Percentiles rank a stretch among this genome's conserved stretches.
Conservation (phyloP, 371 early-diverging fungal species). For the Actinomortierella ambigua region DNA sequence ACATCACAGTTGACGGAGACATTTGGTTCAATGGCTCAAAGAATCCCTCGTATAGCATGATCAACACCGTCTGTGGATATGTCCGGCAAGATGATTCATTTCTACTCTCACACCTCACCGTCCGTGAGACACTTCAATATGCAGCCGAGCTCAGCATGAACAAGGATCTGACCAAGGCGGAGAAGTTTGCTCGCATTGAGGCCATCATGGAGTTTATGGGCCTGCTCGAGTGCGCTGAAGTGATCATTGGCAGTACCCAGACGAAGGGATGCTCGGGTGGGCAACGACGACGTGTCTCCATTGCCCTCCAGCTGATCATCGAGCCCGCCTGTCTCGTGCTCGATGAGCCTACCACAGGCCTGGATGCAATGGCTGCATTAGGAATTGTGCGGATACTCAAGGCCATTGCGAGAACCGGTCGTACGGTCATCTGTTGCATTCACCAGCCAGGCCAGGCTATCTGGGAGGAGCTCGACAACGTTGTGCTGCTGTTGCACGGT, state of each 20-base stretch:
- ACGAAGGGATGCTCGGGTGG: conserved; percentile 48
- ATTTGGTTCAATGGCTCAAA: conserved; percentile 16
- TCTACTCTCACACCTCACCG: conserved; percentile 47
- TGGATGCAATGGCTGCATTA: conserved; percentile 54
- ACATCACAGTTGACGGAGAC: background rate
- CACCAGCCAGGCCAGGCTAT: conserved; percentile 44
- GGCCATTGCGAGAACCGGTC: conserved; percentile 37
- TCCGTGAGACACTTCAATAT: conserved; percentile 47
- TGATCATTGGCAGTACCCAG: conserved; percentile 25
- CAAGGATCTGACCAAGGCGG: conserved; percentile 14
- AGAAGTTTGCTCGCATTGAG: conserved; percentile 21
- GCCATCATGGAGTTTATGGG: conserved; percentile 44
- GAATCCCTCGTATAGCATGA: conserved; percentile 14
- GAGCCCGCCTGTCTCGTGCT: conserved; percentile 56
- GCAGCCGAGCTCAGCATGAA: conserved; percentile 43
- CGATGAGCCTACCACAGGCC: conserved; percentile 57
- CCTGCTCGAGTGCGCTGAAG: conserved; percentile 36
- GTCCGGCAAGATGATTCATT: conserved; percentile 58
- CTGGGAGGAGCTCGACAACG: conserved; percentile 47
- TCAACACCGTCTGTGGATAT: conserved; percentile 31
- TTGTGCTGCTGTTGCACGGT: conserved; percentile 34
- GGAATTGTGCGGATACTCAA: conserved; percentile 34
- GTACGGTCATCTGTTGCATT: conserved; percentile 40
- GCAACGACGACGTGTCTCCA: conserved; percentile 70
- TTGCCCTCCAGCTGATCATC: conserved; percentile 72